A percentile compares a stretch with the other conserved stretches of the same genome.
phyloP scores from a whole-genome alignment of 371 early-diverging fungal genomes.

The Umbelopsis sp. region DNA sequence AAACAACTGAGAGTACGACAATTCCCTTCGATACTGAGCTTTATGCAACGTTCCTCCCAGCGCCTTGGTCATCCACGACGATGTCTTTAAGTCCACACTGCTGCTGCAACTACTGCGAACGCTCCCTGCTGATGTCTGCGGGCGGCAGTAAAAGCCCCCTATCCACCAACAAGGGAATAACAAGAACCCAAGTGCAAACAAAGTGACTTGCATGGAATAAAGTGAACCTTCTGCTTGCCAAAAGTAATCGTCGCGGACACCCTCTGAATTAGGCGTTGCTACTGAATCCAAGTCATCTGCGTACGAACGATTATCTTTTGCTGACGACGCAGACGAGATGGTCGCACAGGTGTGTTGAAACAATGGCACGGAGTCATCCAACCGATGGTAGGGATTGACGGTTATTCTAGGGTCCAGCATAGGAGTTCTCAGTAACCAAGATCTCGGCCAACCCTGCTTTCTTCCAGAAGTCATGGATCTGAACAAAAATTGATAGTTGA shows the following conservation, averaged over 20 bases:
- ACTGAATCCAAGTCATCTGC: background rate
- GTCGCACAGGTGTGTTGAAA: constrained; percentile 6
- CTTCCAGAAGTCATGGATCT: background rate
- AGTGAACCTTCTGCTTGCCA: background rate
- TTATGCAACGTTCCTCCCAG: background rate
- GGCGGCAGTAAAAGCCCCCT: constrained; percentile 5
- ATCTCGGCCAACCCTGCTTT: constrained; percentile 1
- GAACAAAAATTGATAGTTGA: background rate
- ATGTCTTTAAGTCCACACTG: background rate
- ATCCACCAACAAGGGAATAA: constrained; percentile 13
- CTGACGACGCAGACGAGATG: background rate
- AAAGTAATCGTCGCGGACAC: background rate
- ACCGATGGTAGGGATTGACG: constrained; percentile 4
- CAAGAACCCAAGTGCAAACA: constrained; percentile 4
- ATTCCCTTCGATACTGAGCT: background rate
- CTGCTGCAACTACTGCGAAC: background rate
- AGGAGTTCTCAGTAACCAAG: constrained; percentile 1
- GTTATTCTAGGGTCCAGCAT: background rate
- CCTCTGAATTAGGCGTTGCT: background rate
- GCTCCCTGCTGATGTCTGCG: background rate
- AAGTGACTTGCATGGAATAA: constrained; percentile 1
- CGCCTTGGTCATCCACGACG: background rate
- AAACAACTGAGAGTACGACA: background rate
- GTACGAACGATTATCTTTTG: background rate
- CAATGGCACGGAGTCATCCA: background rate